Evolutionary conservation across 1,284 basidiomycete genomes (phyloP).

Genomic region (Gastroboletus turbinatus): DNA sequence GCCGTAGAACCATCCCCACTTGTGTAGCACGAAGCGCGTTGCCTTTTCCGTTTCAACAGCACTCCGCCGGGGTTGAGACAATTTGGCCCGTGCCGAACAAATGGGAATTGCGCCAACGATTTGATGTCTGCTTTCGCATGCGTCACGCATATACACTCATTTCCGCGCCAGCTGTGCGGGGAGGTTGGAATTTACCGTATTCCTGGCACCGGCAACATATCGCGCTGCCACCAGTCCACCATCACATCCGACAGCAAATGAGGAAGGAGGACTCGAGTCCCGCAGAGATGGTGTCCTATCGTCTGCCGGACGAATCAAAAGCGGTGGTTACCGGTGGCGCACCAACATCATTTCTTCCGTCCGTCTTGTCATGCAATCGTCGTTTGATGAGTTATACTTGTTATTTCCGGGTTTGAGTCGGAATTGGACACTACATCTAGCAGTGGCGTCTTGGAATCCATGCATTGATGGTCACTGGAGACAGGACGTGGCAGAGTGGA

Average conservation of each 20-base stretch:
- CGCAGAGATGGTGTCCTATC: neutral
- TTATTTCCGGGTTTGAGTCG: constrained; percentile 1
- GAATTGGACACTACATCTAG: neutral
- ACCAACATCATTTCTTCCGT: neutral
- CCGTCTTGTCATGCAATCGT: neutral
- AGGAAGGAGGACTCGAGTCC: neutral
- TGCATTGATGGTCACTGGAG: neutral
- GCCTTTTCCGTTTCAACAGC: neutral
- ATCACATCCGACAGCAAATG: neutral
- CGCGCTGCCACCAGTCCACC: neutral
- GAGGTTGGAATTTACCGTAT: neutral
- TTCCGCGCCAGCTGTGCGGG: neutral
- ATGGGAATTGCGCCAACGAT: neutral
- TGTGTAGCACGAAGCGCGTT: neutral
- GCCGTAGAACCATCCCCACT: neutral
- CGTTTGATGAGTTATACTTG: neutral
- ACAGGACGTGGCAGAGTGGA: neutral
- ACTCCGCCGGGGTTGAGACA: neutral
- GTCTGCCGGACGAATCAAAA: neutral
- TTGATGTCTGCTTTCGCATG: neutral
- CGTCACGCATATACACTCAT: neutral
- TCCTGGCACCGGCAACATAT: neutral
- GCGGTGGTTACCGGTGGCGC: neutral
- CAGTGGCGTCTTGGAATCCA: neutral
- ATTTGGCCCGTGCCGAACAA: neutral